Conservation (phyloP, 108 stramenopile species). For the Cyclotella sp. region DNA sequence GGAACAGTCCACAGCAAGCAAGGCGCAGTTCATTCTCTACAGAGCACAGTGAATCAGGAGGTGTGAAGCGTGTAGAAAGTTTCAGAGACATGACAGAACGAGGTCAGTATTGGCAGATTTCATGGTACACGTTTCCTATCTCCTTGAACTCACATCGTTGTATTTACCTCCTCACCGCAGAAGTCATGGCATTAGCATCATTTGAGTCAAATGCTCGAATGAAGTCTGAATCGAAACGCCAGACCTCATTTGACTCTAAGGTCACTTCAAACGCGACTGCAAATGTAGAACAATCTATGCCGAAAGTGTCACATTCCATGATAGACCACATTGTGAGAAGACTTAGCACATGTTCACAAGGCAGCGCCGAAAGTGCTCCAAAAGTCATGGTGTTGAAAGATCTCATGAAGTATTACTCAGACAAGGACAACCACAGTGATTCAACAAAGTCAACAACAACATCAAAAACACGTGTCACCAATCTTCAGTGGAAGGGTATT, state of each 20-base stretch:
- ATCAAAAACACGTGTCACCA: conserved; percentile 11
- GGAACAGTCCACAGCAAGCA: too few relatives aligned
- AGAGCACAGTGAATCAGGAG: neutral
- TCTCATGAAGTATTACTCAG: conserved; percentile 5
- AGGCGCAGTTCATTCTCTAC: neutral
- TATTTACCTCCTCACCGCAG: neutral
- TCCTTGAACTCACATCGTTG: neutral
- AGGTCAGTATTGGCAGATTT: neutral
- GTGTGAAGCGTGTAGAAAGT: neutral
- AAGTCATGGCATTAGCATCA: neutral
- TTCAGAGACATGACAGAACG: neutral
- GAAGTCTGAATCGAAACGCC: neutral
- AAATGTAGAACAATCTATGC: neutral
- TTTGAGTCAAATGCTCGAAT: conserved; percentile 1
- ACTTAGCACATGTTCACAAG: neutral
- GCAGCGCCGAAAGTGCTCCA: neutral
- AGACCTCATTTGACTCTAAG: neutral
- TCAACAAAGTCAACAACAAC: neutral
- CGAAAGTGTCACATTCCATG: neutral
- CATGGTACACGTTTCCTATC: neutral
- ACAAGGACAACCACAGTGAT: conserved; percentile 7
- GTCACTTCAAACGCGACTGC: neutral
- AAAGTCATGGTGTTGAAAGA: conserved; percentile 12
- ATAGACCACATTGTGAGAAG: neutral
- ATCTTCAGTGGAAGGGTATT: conserved; percentile 9